Conservation (phyloP, 805 yeast species). For the Wickerhamomyces strasburgensis region DNA sequence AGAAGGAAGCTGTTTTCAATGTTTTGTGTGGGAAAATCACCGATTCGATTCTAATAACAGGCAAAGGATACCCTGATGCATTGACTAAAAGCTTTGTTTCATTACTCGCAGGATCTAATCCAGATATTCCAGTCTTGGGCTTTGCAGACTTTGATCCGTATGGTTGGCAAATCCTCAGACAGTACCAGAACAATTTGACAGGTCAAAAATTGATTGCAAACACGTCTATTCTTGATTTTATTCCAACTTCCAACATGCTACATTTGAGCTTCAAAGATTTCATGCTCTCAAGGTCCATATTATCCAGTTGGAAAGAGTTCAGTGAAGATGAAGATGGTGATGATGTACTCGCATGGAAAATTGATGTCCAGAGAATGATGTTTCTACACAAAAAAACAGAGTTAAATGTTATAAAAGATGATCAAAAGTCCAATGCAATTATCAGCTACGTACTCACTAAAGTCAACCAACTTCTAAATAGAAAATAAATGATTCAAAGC, state of each 20-base stretch:
- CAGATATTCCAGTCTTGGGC: conserved; percentile 34
- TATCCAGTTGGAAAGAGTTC: conserved; percentile 13
- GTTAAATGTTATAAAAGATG: conserved; percentile 37
- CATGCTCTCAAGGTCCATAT: conserved; percentile 20
- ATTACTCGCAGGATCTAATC: conserved; percentile 21
- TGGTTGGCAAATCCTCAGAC: conserved; percentile 54
- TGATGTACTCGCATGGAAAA: conserved; percentile 17
- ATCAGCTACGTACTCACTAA: no score
- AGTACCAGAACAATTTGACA: conserved; percentile 29
- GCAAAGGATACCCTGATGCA: conserved; percentile 67
- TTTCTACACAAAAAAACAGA: conserved; percentile 55
- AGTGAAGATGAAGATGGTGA: background rate
- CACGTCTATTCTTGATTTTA: conserved; percentile 18
- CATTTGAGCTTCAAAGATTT: conserved; percentile 27
- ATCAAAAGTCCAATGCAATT: no score
- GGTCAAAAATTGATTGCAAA: conserved; percentile 7
- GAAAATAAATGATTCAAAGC: no score
- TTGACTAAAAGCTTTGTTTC: conserved; percentile 43
- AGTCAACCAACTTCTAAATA: no score
- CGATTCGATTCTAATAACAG: conserved; percentile 44
- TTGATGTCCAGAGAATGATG: conserved; percentile 56
- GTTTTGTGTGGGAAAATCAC: conserved; percentile 23
- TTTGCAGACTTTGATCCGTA: conserved; percentile 64
- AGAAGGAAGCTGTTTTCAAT: conserved; percentile 49
- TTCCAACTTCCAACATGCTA: conserved; percentile 12